These are phyloP conservation scores for Phytophthora citrophthora DNA, from an alignment of 352 stramenopile species.

Conservation along the genomic window DNA sequence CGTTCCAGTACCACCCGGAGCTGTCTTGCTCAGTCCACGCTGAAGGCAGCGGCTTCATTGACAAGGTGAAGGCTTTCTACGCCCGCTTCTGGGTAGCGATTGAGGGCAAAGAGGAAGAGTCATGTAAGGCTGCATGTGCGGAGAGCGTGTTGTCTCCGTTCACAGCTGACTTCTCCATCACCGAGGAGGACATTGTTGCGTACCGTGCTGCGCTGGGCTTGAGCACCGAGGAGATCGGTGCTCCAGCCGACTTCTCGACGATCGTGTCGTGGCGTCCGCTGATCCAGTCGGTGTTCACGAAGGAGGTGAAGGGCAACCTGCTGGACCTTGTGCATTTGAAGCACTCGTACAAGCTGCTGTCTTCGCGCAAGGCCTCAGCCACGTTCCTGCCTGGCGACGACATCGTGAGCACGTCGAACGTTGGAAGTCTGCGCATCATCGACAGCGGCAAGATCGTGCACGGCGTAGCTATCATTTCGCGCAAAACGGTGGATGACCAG, in stretches of 20 bases:
- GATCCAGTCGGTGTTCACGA: slow-evolving; percentile 86
- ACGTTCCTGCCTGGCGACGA: slow-evolving; percentile 72
- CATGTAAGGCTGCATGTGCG: slow-evolving; percentile 62
- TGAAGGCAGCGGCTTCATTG: slow-evolving; percentile 46
- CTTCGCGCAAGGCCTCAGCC: slow-evolving; percentile 33
- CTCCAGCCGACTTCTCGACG: slow-evolving; percentile 78
- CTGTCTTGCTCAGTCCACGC: slow-evolving; percentile 60
- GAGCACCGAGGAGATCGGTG: slow-evolving; percentile 27
- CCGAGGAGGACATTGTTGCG: slow-evolving; percentile 53
- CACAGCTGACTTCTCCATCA: slow-evolving; percentile 66
- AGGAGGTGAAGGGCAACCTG: slow-evolving; percentile 83
- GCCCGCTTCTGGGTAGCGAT: slow-evolving; percentile 78
- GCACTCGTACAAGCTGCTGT: slow-evolving; percentile 84
- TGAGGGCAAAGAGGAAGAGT: slow-evolving; percentile 60
- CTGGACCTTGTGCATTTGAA: slow-evolving; percentile 85
- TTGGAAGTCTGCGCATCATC: slow-evolving; percentile 79
- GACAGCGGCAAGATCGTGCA: slow-evolving; percentile 84
- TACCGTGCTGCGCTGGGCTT: slow-evolving; percentile 73
- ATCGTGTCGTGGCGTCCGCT: slow-evolving; percentile 83
- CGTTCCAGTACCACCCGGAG: slow-evolving; percentile 57
- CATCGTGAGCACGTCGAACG: slow-evolving; percentile 73
- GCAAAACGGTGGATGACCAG: slow-evolving; percentile 52
- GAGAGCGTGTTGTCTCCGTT: slow-evolving; percentile 69
- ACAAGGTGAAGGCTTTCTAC: slow-evolving; percentile 81
- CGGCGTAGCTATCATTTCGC: slow-evolving; percentile 70